phyloP scores from a whole-genome alignment of 495 filamentous ascomycete genomes.

The Collariella sp. region DNA sequence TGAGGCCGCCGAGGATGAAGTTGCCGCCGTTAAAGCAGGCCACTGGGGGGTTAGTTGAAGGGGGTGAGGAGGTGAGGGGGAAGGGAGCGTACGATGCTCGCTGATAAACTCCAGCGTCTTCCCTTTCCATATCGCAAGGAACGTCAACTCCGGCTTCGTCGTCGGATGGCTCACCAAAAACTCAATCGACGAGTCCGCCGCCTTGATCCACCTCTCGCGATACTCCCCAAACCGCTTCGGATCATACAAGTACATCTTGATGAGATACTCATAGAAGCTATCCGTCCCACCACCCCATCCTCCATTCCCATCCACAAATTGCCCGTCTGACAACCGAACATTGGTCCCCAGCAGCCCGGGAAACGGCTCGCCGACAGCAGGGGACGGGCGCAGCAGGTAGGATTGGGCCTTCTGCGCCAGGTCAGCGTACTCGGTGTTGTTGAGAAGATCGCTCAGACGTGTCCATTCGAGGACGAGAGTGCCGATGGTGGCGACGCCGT shows the following conservation, averaged over 20 bases:
- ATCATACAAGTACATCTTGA: constrained; percentile 91
- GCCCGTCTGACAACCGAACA: constrained; percentile 55
- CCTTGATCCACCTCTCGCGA: constrained; percentile 65
- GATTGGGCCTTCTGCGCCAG: constrained; percentile 62
- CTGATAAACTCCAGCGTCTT: constrained; percentile 44
- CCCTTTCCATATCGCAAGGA: constrained; percentile 54
- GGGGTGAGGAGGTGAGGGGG: not conserved
- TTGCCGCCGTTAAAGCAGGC: constrained; percentile 83
- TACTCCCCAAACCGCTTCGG: constrained; percentile 53
- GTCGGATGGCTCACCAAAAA: constrained; percentile 66
- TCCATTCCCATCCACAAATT: constrained; percentile 57
- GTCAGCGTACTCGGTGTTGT: constrained; percentile 53
- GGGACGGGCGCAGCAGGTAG: constrained; percentile 61
- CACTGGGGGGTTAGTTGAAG: constrained; percentile 25
- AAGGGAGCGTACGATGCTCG: constrained; percentile 44
- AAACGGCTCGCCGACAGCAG: constrained; percentile 57
- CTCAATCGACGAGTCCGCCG: constrained; percentile 67
- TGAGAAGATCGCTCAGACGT: constrained; percentile 67
- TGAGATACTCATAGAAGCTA: constrained; percentile 84
- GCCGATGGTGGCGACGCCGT: constrained; percentile 63
- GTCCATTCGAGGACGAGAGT: constrained; percentile 81
- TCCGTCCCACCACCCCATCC: constrained; percentile 78
- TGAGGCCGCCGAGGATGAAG: constrained; percentile 76
- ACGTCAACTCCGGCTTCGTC: constrained; percentile 64
- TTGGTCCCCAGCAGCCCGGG: constrained; percentile 67